phyloP scores from a whole-genome alignment of 805 yeast genomes.

The Ogataea glucozyma region DNA sequence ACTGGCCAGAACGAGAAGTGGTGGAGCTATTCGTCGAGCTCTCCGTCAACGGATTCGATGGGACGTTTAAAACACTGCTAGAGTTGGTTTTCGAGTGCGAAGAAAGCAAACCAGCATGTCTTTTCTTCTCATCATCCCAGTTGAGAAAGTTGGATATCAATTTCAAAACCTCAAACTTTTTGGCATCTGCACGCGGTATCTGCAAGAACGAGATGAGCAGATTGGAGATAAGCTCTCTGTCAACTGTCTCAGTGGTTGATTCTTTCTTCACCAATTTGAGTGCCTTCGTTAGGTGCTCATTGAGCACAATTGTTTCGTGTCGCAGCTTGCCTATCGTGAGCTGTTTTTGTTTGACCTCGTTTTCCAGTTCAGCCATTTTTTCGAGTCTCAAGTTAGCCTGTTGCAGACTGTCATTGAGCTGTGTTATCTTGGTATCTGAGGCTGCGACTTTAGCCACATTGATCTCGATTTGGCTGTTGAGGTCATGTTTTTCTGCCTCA shows the following conservation, averaged over 20 bases:
- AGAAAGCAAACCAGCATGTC: conserved; percentile 68
- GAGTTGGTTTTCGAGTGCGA: conserved; percentile 27
- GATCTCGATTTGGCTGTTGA: conserved; percentile 22
- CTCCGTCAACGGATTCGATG: conserved; percentile 25
- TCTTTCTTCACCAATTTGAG: conserved; percentile 78
- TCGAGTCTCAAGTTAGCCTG: conserved; percentile 25
- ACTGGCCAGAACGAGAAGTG: conserved; percentile 29
- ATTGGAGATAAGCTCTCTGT: conserved; percentile 85
- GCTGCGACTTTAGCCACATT: conserved; percentile 24
- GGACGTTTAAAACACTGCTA: conserved; percentile 35
- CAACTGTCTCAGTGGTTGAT: conserved; percentile 74
- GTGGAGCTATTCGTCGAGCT: conserved; percentile 35
- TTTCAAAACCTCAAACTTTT: conserved; percentile 88
- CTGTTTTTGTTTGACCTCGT: conserved; percentile 67
- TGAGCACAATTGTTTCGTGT: conserved; percentile 90
- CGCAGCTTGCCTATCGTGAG: conserved; percentile 84
- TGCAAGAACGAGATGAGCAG: conserved; percentile 80
- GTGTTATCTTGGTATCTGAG: conserved; percentile 22
- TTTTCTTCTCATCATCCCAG: conserved; percentile 83
- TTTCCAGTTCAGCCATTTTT: conserved; percentile 43
- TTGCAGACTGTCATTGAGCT: conserved; percentile 8
- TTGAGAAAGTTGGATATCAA: conserved; percentile 78
- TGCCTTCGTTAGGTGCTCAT: conserved; percentile 95
- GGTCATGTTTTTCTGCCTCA: conserved; percentile 29
- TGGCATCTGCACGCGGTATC: conserved; percentile 89